Conservation (phyloP, 768 basidiomycete genomes). For the Hebeloma cylindrosporum region DNA sequence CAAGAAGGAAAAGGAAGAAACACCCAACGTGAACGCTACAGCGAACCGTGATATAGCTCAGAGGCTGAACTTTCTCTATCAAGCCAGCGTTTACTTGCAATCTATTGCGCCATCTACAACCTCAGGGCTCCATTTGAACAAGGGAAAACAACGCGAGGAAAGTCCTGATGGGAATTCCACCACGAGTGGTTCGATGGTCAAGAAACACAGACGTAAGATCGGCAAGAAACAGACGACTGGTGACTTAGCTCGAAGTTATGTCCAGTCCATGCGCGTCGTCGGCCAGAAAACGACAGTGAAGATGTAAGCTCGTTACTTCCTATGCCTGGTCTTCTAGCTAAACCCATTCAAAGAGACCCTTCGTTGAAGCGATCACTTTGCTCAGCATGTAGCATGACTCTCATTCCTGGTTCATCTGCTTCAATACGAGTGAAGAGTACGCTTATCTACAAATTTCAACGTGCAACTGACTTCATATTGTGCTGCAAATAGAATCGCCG, state of each 20-base stretch:
- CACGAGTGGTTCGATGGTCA: background rate
- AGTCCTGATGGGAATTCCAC: background rate
- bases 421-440: slow-evolving; percentile 65
- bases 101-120: slow-evolving; percentile 26
- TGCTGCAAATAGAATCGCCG: slow-evolving; percentile 26
- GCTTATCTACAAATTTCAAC: slow-evolving; percentile 19
- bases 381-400: slow-evolving; percentile 59
- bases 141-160: slow-evolving; percentile 7
- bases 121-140: background rate
- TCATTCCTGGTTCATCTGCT: slow-evolving; percentile 69
- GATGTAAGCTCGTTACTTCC: slow-evolving; percentile 50
- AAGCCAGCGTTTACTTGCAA: slow-evolving; percentile 68
- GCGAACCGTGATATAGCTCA: slow-evolving; percentile 77
- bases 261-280: slow-evolving; percentile 65
- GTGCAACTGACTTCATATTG: background rate
- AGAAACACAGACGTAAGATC: slow-evolving; percentile 26
- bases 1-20: slow-evolving; percentile 62
- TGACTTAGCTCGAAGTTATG: slow-evolving; percentile 66
- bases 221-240: slow-evolving; percentile 31
- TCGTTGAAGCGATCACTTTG: slow-evolving; percentile 81
- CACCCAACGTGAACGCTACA: slow-evolving; percentile 56
- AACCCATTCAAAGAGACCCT: slow-evolving; percentile 58
- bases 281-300: slow-evolving; percentile 76
- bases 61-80: slow-evolving; percentile 83
- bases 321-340: background rate